Conservation (phyloP, 352 stramenopile species). For the Chrysophaeum taylorii region DNA sequence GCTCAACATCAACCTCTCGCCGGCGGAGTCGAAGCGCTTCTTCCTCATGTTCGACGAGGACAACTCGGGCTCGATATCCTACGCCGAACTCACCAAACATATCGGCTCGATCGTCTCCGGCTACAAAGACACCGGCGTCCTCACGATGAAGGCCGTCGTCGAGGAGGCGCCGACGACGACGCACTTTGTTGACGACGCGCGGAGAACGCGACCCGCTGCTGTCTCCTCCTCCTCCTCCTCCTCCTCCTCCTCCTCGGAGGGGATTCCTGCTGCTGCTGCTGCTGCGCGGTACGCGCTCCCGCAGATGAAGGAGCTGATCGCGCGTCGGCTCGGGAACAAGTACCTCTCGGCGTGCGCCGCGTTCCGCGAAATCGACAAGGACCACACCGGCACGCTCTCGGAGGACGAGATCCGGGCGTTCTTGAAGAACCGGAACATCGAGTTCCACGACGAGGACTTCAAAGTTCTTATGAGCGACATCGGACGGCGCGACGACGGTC, state of each 20-base stretch:
- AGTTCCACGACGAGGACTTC: neutral
- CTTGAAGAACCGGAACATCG: neutral
- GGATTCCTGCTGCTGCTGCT: too few species aligned
- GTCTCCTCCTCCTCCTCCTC: too few species aligned
- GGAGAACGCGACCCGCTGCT: too few species aligned
- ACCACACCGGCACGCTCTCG: neutral
- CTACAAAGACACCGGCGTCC: too few species aligned
- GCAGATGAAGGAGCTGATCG: neutral
- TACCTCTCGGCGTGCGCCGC: neutral
- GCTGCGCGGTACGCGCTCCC: neutral
- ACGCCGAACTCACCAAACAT: constrained; percentile 5
- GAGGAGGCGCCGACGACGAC: too few species aligned
- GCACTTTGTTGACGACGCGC: too few species aligned
- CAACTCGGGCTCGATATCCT: constrained; percentile 15
- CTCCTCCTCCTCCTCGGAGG: too few species aligned
- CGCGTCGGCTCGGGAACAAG: too few species aligned
- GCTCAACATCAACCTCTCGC: constrained; percentile 11
- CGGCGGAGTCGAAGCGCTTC: constrained; percentile 7
- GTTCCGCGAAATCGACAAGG: neutral
- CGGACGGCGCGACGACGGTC: neutral
- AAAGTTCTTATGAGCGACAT: neutral
- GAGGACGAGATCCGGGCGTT: neutral
- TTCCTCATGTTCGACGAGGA: constrained; percentile 18
- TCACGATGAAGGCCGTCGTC: too few species aligned
- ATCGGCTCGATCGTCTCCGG: too few species aligned